Evolutionary conservation across 208 protist genomes (phyloP), one percentile per base, ranked within the genome.

Genomic region (Trypanosoma melophagium): DNA sequence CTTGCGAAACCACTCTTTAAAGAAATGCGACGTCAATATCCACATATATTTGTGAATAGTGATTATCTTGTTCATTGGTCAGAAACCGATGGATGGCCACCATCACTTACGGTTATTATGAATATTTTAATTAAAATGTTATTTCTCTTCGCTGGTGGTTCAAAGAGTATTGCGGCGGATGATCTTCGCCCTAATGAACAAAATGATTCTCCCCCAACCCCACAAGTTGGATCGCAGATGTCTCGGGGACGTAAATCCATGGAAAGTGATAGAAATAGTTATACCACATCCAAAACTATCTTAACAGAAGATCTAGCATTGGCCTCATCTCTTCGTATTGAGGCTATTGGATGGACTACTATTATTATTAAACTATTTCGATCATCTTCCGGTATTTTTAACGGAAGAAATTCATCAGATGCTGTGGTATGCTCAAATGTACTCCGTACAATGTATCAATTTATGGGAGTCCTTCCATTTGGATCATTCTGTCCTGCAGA

Each of bases 121-220:
- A 86, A 77, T 22, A 55, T 62, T 1, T 55, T 86, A 8, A 49
- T 84, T 22, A 89, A 89, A 63, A 71, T 86, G 16, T 65, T 89
- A 42, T 86, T 79, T 53, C 69, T 89, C 31, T 86, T 89, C 63
- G 80, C 83, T 17, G 83, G 83, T 21, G 83, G 83, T 12, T 66
- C 81, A 60, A 70, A 58, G 60, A 84, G 70, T 66, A 89, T 89
- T 74, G 66, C 69, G 44, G 83, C 83, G 1, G 83, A 89, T 42
- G 83, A 89, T 40, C 74, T 73, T 12, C 70, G 76, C 14, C 17
- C 55, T 21, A 66, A 76, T 5, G 41, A 54, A n/a, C 16, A 24
- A 25, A 22, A 28, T 63, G 24, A 49, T 4, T 16, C 16, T 31
- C 5, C 2, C 17, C 2, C 8, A 14, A 57, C 28, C 3, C 1